Evolutionary conservation across 345 rosid species (phyloP).

Genomic region (Hibiscus mutabilis): DNA sequence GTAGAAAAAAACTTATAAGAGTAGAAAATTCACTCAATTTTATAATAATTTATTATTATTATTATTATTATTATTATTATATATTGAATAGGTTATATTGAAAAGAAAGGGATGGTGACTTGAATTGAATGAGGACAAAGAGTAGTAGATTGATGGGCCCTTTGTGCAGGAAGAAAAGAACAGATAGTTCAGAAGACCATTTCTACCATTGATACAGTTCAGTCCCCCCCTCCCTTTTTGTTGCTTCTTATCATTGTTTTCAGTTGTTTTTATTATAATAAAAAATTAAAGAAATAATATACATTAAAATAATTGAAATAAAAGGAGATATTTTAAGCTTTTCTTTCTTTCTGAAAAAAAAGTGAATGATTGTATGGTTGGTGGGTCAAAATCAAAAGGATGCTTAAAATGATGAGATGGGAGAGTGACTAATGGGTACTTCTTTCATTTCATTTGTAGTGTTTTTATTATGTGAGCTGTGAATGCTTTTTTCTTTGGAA

Average conservation of each 20-base stretch:
- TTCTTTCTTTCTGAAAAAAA: not conserved
- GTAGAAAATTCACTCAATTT: too few relatives aligned
- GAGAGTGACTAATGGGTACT: not conserved
- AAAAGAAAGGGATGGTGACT: conserved; percentile 11
- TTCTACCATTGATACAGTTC: not conserved
- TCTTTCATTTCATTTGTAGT: not conserved
- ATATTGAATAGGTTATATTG: too few relatives aligned
- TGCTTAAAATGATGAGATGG: conserved; percentile 2
- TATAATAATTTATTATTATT: too few relatives aligned
- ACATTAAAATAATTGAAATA: not conserved
- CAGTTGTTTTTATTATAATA: not conserved
- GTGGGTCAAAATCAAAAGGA: conserved; percentile 13
- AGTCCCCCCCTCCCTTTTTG: not conserved
- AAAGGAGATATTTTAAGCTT: too few relatives aligned
- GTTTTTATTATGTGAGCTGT: conserved; percentile 3
- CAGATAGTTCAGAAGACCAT: conserved; percentile 9
- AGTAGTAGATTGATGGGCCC: conserved; percentile 32
- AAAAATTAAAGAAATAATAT: not conserved
- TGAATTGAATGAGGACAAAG: conserved; percentile 19
- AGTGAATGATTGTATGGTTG: conserved; percentile 12
- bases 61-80: too few relatives aligned
- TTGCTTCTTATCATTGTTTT: not conserved
- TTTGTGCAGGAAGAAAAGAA: conserved; percentile 18
- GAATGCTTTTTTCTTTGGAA: not conserved
- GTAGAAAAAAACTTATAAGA: too few relatives aligned